Conservation (phyloP, 805 yeast genomes). For the Metschnikowia aberdeeniae region DNA sequence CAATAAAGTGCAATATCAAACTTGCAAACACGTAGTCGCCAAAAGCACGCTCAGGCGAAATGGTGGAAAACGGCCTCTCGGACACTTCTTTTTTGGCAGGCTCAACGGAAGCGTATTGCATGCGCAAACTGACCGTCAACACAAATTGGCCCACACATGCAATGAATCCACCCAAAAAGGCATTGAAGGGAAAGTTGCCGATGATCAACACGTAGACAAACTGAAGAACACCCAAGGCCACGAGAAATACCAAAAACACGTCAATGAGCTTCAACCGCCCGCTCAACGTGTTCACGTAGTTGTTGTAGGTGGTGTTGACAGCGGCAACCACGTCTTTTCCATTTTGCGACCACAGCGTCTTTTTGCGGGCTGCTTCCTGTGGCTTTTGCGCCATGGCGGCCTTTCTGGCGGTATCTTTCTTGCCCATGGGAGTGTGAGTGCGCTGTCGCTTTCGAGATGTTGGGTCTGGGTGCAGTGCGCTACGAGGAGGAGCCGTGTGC, state of each 20-base stretch:
- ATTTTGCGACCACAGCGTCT: constrained; percentile 10
- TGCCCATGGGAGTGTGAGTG: constrained; percentile 28
- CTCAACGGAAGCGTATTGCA: constrained; percentile 47
- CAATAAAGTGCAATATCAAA: constrained; percentile 81
- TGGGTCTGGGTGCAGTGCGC: too few relatives aligned
- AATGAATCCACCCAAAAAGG: constrained; percentile 89
- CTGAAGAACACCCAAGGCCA: constrained; percentile 71
- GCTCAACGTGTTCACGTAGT: constrained; percentile 33
- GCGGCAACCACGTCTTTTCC: constrained; percentile 27
- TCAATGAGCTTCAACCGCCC: constrained; percentile 67
- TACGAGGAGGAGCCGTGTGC: not conserved
- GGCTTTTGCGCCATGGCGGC: constrained; percentile 13
- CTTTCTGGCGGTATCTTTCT: constrained; percentile 20
- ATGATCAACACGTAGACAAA: constrained; percentile 70
- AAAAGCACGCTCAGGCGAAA: constrained; percentile 56
- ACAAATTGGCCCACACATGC: constrained; percentile 96
- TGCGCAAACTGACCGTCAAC: constrained; percentile 72
- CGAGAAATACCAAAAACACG: constrained; percentile 68
- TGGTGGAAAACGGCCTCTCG: constrained; percentile 7
- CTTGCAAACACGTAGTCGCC: constrained; percentile 89
- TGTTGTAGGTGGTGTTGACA: constrained; percentile 30
- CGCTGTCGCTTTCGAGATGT: constrained; percentile 1
- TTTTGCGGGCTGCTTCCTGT: constrained; percentile 3
- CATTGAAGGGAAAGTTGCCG: constrained; percentile 95
- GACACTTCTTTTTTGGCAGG: not conserved